phyloP scores from a whole-genome alignment of 192 early-diverging fungal species.

The Backusella liffmaniae region DNA sequence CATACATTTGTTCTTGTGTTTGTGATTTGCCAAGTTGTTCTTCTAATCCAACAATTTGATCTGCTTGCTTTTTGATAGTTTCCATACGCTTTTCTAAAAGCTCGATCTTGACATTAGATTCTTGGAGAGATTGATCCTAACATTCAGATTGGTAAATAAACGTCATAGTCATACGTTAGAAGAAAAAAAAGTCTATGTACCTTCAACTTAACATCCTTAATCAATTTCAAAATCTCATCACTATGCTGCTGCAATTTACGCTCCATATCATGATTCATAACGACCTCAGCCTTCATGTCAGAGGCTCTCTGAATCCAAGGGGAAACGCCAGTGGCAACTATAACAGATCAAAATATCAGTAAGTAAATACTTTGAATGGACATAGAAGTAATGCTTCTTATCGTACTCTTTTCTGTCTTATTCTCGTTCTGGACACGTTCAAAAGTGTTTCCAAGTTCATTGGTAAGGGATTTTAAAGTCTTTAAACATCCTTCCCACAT shows the following conservation, averaged over 20 bases:
- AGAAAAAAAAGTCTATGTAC: slow-evolving; percentile 25
- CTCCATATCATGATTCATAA: slow-evolving; percentile 78
- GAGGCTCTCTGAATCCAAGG: slow-evolving; percentile 81
- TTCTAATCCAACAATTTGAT: slow-evolving; percentile 60
- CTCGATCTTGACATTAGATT: slow-evolving; percentile 70
- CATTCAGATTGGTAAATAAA: neutral
- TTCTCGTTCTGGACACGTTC: slow-evolving; percentile 50
- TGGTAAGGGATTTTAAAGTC: slow-evolving; percentile 42
- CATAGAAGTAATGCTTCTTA: neutral
- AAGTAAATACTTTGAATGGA: neutral
- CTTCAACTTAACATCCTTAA: slow-evolving; percentile 76
- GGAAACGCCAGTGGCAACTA: slow-evolving; percentile 49
- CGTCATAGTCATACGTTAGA: neutral
- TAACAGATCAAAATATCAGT: neutral
- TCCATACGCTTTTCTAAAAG: slow-evolving; percentile 78
- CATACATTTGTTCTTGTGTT: slow-evolving; percentile 64
- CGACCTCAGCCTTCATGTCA: slow-evolving; percentile 74
- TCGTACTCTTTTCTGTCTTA: slow-evolving; percentile 50
- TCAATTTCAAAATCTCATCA: slow-evolving; percentile 76
- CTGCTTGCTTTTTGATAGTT: slow-evolving; percentile 61
- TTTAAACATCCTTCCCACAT: slow-evolving; percentile 62
- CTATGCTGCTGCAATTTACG: slow-evolving; percentile 70
- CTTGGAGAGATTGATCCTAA: slow-evolving; percentile 76
- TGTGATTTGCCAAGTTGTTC: slow-evolving; percentile 51
- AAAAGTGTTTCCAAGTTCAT: slow-evolving; percentile 43